These are phyloP conservation scores for Rhododendron ovatum DNA, from an alignment of 148 eudicot genomes.

Conservation along the genomic window DNA sequence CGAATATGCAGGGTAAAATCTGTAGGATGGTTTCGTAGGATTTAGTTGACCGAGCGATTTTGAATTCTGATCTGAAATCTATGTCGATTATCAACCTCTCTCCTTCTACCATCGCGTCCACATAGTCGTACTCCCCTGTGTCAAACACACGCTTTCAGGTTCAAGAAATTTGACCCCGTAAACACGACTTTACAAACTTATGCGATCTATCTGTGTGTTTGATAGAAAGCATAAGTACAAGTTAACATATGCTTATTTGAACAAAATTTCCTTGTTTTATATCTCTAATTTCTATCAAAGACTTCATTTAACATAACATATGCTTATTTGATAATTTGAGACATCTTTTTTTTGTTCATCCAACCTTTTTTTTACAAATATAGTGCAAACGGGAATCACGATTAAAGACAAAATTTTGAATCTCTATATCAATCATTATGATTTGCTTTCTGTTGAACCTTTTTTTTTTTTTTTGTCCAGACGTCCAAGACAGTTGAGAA, in stretches of 20 bases:
- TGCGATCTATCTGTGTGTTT: background rate
- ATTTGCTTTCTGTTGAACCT: no score
- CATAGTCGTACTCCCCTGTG: conserved; percentile 82
- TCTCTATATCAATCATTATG: no score
- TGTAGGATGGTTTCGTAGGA: conserved; percentile 67
- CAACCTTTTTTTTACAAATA: no score
- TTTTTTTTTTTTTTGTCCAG: no score
- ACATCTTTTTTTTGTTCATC: background rate
- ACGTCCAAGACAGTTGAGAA: background rate
- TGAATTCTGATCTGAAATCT: conserved; percentile 85
- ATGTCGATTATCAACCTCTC: conserved; percentile 78
- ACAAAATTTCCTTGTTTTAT: background rate
- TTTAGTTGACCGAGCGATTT: conserved; percentile 79
- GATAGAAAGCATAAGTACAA: no score
- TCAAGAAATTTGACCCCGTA: background rate
- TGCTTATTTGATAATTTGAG: background rate
- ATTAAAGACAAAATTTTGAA: no score
- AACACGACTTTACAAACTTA: background rate
- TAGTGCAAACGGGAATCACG: no score
- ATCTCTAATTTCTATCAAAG: background rate
- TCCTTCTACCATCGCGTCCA: conserved; percentile 62
- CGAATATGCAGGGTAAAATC: conserved; percentile 62
- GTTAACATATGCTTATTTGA: no score
- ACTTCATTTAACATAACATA: background rate
- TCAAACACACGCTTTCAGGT: background rate